Base-by-base conservation (phyloP, 2,329 filamentous ascomycete species). In the Tolypocladium ovalisporum region DNA sequence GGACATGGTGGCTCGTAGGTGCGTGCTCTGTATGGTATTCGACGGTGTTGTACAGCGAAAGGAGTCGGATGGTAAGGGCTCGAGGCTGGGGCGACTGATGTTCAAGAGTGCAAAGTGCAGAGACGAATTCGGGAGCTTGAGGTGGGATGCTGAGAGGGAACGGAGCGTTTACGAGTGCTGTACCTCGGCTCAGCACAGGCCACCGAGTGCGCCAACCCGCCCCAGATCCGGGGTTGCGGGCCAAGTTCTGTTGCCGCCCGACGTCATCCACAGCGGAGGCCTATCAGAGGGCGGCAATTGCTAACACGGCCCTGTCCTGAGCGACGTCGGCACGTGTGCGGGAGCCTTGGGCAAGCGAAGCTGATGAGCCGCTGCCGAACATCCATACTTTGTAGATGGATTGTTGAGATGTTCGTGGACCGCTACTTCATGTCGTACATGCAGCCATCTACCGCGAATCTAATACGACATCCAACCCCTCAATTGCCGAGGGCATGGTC, bases 1-100 rank as follows among this genome's bases (percentile, higher is more conserved):
- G 59, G 82, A 80, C 83, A 59, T 56, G 39, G 37, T 32, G 40
- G 52, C 15, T 51, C 44, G 29, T 15, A 19, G 9, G 19, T 34
- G 47, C 13, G 22, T 29, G 47, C 29, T 17, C 2, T 13, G 29
- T n/a, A 7, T 15, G 1, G 9, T 34, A 9, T 32, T 10, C 2
- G 19, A 19, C 27, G n/a, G 44, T 32, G 1, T 29, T 10, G 44
- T 3, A 15, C 4, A 17, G 8, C 8, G 17, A 17, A 19, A 27
- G 4, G 24, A 29, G 24, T 29, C 22, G 42, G 22, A 27, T 8
- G 6, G 24, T 9, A 17, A 15, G 47, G 17, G 17, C 17, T n/a
- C 27, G 29, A 34, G 17, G 12, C 13, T 27, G 27, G 29, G 29
- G 12, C 29, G 17, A 12, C 7, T 51, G 29, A 52, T 35, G 5